Evolutionary conservation across 495 filamentous ascomycete genomes (phyloP).

Genomic region (Neurospora intermedia): DNA sequence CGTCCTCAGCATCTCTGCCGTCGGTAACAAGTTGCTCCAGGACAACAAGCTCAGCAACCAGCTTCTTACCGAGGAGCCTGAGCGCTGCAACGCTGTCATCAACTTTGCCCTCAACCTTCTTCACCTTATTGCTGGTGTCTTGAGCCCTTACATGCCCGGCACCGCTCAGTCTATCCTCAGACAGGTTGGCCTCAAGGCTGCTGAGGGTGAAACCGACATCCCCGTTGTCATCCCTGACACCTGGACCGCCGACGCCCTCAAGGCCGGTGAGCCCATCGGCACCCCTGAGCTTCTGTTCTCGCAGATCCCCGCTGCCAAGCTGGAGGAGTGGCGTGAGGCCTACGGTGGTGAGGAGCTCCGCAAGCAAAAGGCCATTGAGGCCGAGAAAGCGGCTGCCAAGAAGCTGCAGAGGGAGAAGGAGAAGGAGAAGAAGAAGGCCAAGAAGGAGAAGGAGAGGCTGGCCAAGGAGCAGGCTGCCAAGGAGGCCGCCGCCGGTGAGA

Average conservation of each 20-base stretch:
- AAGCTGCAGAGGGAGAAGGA: slow-evolving; percentile 19
- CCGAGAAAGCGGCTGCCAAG: slow-evolving; percentile 16
- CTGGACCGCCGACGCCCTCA: slow-evolving; percentile 52
- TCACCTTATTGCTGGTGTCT: slow-evolving; percentile 64
- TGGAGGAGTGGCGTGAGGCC: slow-evolving; percentile 65
- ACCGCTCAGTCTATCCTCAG: slow-evolving; percentile 63
- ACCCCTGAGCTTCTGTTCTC: slow-evolving; percentile 75
- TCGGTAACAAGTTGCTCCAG: slow-evolving; percentile 77
- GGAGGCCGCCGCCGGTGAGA: slow-evolving; percentile 7
- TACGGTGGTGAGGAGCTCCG: slow-evolving; percentile 64
- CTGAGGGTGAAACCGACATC: slow-evolving; percentile 14
- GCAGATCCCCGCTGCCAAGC: slow-evolving; percentile 43
- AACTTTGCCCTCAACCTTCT: slow-evolving; percentile 74
- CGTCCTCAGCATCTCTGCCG: slow-evolving; percentile 43
- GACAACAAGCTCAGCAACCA: slow-evolving; percentile 54
- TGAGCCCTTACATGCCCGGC: slow-evolving; percentile 75
- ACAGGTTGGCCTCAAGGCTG: slow-evolving; percentile 47
- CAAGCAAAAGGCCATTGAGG: slow-evolving; percentile 20
- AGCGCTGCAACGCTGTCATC: slow-evolving; percentile 64
- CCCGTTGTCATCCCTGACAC: slow-evolving; percentile 59
- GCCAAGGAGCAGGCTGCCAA: slow-evolving; percentile 18
- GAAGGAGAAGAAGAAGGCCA: slow-evolving; percentile 19
- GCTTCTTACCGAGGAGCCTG: slow-evolving; percentile 58
- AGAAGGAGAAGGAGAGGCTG: slow-evolving; percentile 23
- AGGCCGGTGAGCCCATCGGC: slow-evolving; percentile 69